These are phyloP conservation scores for Domatiomyces catenatus DNA, from an alignment of 2,329 filamentous ascomycete species.

Conservation along the genomic window DNA sequence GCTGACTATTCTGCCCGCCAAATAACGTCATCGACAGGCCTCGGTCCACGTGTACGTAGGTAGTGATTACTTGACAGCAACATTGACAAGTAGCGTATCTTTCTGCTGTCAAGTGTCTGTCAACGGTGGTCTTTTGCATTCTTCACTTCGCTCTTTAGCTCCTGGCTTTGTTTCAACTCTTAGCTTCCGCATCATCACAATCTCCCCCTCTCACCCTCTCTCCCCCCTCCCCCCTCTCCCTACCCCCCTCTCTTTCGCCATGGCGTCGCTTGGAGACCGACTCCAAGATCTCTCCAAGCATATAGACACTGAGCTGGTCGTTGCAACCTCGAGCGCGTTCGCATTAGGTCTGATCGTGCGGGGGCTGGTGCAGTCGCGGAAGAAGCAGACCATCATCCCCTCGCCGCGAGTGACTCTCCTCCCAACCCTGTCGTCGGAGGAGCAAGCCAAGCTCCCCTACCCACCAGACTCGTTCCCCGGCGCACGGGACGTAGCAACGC, in stretches of 20 bases:
- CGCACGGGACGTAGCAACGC: conserved; percentile 44
- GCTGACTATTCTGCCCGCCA: no score
- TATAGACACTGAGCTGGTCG: not conserved
- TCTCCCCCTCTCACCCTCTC: no score
- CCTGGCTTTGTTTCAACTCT: no score
- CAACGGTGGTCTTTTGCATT: no score
- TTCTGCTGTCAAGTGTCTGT: no score
- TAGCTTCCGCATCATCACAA: no score
- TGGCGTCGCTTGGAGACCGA: not conserved
- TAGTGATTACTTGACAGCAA: no score
- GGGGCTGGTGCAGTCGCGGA: not conserved
- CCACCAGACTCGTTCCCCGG: conserved; percentile 56
- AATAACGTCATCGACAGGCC: no score
- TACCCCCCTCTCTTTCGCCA: not conserved
- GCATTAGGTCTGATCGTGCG: not conserved
- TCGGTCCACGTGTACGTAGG: no score
- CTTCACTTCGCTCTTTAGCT: no score
- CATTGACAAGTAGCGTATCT: no score
- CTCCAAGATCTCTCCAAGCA: not conserved
- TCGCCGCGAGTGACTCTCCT: conserved; percentile 26
- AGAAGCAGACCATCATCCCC: conserved; percentile 2
- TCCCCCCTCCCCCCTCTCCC: no score
- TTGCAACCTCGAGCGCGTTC: not conserved
- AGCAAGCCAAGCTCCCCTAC: conserved; percentile 40
- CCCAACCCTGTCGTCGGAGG: conserved; percentile 21